Evolutionary conservation across 2,329 filamentous ascomycete species (phyloP).

Genomic region (Parafenestella ontariensis): DNA sequence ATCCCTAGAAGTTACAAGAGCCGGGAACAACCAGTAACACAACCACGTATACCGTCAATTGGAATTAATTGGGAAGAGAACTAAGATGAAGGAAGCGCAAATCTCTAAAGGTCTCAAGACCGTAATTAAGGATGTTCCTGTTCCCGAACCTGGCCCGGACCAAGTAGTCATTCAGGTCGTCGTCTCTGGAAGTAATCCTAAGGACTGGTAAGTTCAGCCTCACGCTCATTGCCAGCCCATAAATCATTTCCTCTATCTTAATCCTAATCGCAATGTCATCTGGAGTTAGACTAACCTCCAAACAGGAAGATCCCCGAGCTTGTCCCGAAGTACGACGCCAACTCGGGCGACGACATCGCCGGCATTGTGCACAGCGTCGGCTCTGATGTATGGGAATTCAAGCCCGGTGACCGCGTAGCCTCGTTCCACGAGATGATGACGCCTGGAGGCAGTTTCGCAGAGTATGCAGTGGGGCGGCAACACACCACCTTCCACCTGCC

Average conservation of each 20-base stretch:
- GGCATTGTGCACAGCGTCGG: constrained; percentile 64
- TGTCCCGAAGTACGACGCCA: constrained; percentile 35
- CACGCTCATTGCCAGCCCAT: constrained; percentile 2
- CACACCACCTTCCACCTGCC: constrained; percentile 66
- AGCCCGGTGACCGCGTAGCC: constrained; percentile 63
- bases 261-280: background rate
- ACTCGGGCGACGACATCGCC: constrained; percentile 64
- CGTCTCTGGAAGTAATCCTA: constrained; percentile 53
- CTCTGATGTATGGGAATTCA: constrained; percentile 63
- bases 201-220: constrained; percentile 53
- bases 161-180: constrained; percentile 51
- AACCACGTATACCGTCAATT: background rate
- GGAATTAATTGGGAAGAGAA: background rate
- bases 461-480: constrained; percentile 65
- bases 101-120: constrained; percentile 43
- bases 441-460: constrained; percentile 63
- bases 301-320: constrained; percentile 36
- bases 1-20: background rate
- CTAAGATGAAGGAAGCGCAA: constrained; percentile 53
- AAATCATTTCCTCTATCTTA: background rate
- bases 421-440: constrained; percentile 63
- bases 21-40: background rate
- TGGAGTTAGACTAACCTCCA: background rate
- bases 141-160: constrained; percentile 41
- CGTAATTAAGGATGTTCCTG: constrained; percentile 46